A percentile compares a stretch with the other conserved stretches of the same genome.
phyloP scores from a whole-genome alignment of 1,139 yeast species.

The Hansenula sp. region DNA sequence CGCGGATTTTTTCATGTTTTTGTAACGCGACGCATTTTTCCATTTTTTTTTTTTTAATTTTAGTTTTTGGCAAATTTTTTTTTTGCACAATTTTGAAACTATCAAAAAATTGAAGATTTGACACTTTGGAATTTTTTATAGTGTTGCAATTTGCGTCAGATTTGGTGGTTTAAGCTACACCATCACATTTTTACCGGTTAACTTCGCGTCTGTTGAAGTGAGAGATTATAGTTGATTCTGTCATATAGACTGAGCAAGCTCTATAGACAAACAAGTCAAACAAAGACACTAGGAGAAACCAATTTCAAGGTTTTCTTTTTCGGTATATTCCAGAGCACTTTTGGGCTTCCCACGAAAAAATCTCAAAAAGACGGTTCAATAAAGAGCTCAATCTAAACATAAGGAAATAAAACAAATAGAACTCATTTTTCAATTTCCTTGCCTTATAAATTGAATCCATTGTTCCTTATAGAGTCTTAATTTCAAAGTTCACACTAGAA shows the following conservation, averaged over 20 bases:
- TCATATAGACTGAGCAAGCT: too few relatives aligned
- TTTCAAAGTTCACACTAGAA: background rate
- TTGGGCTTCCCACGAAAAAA: background rate
- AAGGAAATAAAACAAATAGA: background rate
- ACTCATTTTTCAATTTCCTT: too few relatives aligned
- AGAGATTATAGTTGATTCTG: too few relatives aligned
- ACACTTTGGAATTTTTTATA: too few relatives aligned
- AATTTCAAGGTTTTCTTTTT: background rate
- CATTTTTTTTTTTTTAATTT: background rate
- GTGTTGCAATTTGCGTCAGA: too few relatives aligned
- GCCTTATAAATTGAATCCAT: background rate
- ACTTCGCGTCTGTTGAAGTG: too few relatives aligned
- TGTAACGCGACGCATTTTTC: slow-evolving; percentile 1
- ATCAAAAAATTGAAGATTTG: background rate
- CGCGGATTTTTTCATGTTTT: background rate
- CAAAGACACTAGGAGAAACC: too few relatives aligned
- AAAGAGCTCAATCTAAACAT: background rate
- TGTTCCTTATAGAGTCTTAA: too few relatives aligned
- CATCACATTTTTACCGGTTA: too few relatives aligned
- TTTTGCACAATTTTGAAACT: too few relatives aligned
- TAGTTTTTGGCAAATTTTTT: background rate
- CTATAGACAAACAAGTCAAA: too few relatives aligned
- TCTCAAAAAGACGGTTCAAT: background rate
- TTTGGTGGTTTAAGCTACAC: too few relatives aligned
- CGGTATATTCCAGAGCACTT: background rate